Evolutionary conservation across 108 stramenopile species (phyloP).

Genomic region (Discostella pseudostelligera): DNA sequence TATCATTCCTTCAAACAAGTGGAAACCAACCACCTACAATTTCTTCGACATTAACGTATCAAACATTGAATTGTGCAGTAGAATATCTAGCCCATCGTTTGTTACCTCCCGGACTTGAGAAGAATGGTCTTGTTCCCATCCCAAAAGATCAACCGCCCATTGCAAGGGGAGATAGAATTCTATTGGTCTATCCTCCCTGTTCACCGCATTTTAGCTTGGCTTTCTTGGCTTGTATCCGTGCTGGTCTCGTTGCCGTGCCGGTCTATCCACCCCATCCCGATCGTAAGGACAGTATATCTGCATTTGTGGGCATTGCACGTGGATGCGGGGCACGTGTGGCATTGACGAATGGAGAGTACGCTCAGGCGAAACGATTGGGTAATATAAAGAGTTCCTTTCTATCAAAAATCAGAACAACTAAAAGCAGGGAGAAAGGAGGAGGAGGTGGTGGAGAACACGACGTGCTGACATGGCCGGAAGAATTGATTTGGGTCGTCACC

Average conservation of each 20-base stretch:
- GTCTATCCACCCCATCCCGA: slow-evolving; percentile 96
- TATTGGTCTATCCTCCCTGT: slow-evolving; percentile 94
- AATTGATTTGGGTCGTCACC: slow-evolving; percentile 75
- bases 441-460: slow-evolving; percentile 5
- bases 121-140: slow-evolving; percentile 3
- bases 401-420: slow-evolving; percentile 12
- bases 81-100: slow-evolving; percentile 43
- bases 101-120: slow-evolving; percentile 9
- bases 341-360: slow-evolving; percentile 85
- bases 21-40: slow-evolving; percentile 19
- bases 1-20: slow-evolving; percentile 40
- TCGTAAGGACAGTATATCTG: slow-evolving; percentile 65
- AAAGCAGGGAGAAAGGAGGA: not conserved
- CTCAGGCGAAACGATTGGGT: slow-evolving; percentile 69
- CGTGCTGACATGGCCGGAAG: slow-evolving; percentile 64
- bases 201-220: slow-evolving; percentile 93
- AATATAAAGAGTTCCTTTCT: slow-evolving; percentile 41
- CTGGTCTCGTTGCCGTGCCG: slow-evolving; percentile 88
- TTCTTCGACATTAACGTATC: slow-evolving; percentile 37
- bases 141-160: slow-evolving; percentile 15
- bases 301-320: slow-evolving; percentile 76
- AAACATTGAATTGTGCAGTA: slow-evolving; percentile 24
- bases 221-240: slow-evolving; percentile 94
- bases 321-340: slow-evolving; percentile 85
- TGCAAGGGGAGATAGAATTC: slow-evolving; percentile 65